Percentiles rank a stretch among this genome's conserved stretches.
These are phyloP conservation scores for Scenedesmus sp. DNA, from an alignment of 163 green algal species.

Conservation along the genomic window DNA sequence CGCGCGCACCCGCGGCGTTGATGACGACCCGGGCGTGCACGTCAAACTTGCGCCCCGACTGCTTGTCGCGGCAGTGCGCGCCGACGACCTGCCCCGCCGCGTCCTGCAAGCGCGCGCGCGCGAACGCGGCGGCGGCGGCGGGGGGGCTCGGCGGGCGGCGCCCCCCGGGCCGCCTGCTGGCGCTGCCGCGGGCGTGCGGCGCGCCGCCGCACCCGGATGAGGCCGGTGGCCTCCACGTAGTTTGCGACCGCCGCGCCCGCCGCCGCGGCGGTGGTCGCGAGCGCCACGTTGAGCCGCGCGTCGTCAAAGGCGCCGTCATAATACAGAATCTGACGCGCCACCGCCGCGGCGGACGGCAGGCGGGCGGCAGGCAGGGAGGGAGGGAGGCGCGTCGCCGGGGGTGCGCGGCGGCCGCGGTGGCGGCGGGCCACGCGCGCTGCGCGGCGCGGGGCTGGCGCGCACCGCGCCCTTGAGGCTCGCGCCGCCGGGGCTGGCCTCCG, in stretches of 20 bases:
- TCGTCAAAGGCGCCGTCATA: conserved; percentile 99
- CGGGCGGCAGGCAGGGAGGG: background rate
- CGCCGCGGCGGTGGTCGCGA: conserved; percentile 90
- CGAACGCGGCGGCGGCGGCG: too few species aligned
- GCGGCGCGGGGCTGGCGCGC: background rate
- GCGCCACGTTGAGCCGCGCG: conserved; percentile 83
- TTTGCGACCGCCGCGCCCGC: conserved; percentile 90
- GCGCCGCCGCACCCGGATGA: conserved; percentile 81
- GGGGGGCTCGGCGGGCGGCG: too few species aligned
- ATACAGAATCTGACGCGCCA: conserved; percentile 87
- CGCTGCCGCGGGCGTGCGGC: background rate
- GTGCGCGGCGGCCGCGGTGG: background rate
- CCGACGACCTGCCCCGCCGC: conserved; percentile 76
- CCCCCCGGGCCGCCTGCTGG: too few species aligned
- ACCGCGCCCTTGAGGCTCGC: conserved; percentile 88
- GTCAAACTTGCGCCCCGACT: conserved; percentile 66
- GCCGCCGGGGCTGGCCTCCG: conserved; percentile 57
- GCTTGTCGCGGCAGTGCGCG: conserved; percentile 71
- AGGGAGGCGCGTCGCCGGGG: background rate
- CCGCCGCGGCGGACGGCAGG: background rate
- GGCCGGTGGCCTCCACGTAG: conserved; percentile 75
- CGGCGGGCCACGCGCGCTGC: too few species aligned
- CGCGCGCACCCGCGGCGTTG: conserved; percentile 78
- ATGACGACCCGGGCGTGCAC: conserved; percentile 89
- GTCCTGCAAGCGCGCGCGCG: conserved; percentile 57